Evolutionary conservation across 768 basidiomycete genomes (phyloP).

Genomic region (Pholiota microspora): DNA sequence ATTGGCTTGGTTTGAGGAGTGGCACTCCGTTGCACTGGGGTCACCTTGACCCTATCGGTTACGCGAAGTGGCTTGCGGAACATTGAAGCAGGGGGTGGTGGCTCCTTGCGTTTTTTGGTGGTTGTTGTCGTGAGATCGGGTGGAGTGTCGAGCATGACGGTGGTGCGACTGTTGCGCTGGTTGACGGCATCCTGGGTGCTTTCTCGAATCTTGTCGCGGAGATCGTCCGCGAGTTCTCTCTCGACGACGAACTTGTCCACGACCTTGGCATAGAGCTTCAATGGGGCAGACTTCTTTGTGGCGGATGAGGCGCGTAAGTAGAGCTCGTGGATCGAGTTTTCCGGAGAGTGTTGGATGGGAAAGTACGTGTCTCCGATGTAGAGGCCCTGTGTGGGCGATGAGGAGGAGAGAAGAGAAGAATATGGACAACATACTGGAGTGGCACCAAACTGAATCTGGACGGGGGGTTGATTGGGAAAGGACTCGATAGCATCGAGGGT

Average conservation of each 20-base stretch:
- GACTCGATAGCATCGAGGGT: slow-evolving; percentile 66
- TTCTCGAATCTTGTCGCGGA: slow-evolving; percentile 46
- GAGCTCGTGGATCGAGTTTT: slow-evolving; percentile 64
- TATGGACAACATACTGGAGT: slow-evolving; percentile 45
- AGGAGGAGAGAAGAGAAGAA: neutral
- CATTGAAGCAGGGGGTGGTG: slow-evolving; percentile 23
- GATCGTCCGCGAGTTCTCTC: slow-evolving; percentile 50
- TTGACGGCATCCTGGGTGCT: slow-evolving; percentile 42
- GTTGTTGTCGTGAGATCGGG: slow-evolving; percentile 32
- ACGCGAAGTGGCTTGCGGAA: slow-evolving; percentile 38
- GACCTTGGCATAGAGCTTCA: slow-evolving; percentile 74
- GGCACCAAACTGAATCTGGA: slow-evolving; percentile 64
- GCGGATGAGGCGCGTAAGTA: slow-evolving; percentile 64
- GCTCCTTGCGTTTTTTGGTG: slow-evolving; percentile 39
- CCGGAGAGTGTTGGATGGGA: slow-evolving; percentile 51
- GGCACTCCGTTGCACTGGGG: neutral
- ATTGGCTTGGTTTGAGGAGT: slow-evolving; percentile 7
- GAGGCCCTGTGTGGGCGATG: slow-evolving; percentile 46
- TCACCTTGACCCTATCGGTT: slow-evolving; percentile 22
- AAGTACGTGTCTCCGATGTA: slow-evolving; percentile 66
- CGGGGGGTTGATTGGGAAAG: slow-evolving; percentile 37
- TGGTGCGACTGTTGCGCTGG: slow-evolving; percentile 41
- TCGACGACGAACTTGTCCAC: slow-evolving; percentile 71
- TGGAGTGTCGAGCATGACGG: slow-evolving; percentile 48
- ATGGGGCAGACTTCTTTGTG: slow-evolving; percentile 57